These are phyloP conservation scores for Leccinum obscurum DNA, from an alignment of 768 basidiomycete species.

Conservation along the genomic window DNA sequence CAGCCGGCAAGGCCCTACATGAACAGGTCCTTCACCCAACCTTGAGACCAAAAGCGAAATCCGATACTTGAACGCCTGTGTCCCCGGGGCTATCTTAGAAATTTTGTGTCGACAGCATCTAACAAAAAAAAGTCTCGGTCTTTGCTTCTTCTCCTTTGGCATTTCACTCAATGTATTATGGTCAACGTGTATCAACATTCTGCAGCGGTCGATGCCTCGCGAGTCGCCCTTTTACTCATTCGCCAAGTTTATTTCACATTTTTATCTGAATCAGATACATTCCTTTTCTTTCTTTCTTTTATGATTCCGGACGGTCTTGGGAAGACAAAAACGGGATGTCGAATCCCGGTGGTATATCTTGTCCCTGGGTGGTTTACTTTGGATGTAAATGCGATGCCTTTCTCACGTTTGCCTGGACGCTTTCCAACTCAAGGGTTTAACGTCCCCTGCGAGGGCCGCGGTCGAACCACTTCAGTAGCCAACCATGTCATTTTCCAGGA, in stretches of 20 bases:
- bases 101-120: not conserved
- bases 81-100: not conserved
- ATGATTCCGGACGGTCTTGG: not conserved
- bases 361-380: not conserved
- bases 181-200: slow-evolving; percentile 28
- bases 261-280: slow-evolving; percentile 4
- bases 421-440: not conserved
- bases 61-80: slow-evolving; percentile 19
- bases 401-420: not conserved
- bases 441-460: too few species aligned
- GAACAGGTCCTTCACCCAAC: slow-evolving; percentile 82
- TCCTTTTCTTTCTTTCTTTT: not conserved
- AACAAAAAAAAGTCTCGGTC: not conserved
- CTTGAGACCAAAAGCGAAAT: slow-evolving; percentile 34
- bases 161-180: slow-evolving; percentile 20
- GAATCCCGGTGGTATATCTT: not conserved
- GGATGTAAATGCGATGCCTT: not conserved
- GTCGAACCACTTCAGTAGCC: too few species aligned
- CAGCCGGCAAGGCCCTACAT: slow-evolving; percentile 92
- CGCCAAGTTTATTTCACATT: not conserved
- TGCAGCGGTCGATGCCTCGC: not conserved
- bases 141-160: slow-evolving; percentile 2
- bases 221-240: not conserved
- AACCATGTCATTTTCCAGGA: too few species aligned
- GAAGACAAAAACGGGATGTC: not conserved